Base-by-base conservation (phyloP, 1,284 basidiomycete species). In the Melampsora occidentalis region DNA sequence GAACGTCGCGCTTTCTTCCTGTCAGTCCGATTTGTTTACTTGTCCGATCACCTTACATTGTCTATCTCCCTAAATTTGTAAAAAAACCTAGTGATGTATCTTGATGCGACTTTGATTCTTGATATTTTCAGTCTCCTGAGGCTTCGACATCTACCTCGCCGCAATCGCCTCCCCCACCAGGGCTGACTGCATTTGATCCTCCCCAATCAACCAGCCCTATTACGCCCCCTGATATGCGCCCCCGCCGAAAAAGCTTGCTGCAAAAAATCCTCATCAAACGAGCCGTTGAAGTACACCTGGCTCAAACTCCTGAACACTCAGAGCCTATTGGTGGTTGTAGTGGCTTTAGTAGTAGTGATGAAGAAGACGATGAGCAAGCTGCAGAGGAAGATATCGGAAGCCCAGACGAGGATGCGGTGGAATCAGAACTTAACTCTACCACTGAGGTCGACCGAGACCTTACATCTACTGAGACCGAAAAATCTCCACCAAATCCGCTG, bases 231-330 rank as follows among this genome's bases (percentile, higher is more conserved):
- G 22, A 33, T 22, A 49, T 35, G 7, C 71, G 53, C 14, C 28
- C 46, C 28, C 62, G 63, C 28, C 63, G 49, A n/a, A 73, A 73
- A 62, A 73, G 71, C 59, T 48, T 73, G 2, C 51, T 73, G 6
- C 71, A 73, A 61, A 73, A 57, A n/a, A 20, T 73, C 5, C 53
- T 73, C 7, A 73, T 73, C 63, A 73, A 73, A 33, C 63, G 64
- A 28, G 71, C 71, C 46, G 71, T 73, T 16, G 59, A 72, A 53
- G 46, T 65, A 20, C 70, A 72, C 22, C 62, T 72, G 22, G 61
- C 70, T 48, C 70, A 72, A 7, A 61, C 63, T 31, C n/a, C 70
- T 28, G 49, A 66, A 42, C 22, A 28, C 5, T 28, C 18, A 28
- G 63, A 67, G n/a, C 48, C 64, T 7, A 22, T 51, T 20, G 28